phyloP scores from a whole-genome alignment of 257 asterid species.

The Ligustrum vulgare region DNA sequence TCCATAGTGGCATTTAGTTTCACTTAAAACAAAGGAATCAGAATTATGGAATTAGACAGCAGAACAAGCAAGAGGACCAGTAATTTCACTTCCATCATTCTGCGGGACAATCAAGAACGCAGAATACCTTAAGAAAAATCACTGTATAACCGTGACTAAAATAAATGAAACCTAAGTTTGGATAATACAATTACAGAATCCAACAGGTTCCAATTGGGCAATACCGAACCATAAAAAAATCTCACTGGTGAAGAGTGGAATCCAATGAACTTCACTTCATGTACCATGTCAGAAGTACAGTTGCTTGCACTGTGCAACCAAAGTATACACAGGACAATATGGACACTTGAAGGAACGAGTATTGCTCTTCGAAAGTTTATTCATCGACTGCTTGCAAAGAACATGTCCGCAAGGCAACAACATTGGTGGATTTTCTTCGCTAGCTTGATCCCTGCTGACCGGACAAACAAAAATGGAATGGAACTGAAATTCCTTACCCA shows the following conservation, averaged over 20 bases:
- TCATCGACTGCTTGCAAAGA: conserved; percentile 60
- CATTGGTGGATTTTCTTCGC: conserved; percentile 65
- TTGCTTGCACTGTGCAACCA: conserved; percentile 32
- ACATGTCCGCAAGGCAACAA: conserved; percentile 68
- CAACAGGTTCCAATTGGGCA: no score
- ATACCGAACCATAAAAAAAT: no score
- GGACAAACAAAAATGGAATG: conserved; percentile 75
- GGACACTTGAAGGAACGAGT: conserved; percentile 54
- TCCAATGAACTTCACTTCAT: not conserved
- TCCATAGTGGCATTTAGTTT: not conserved
- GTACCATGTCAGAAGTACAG: conserved; percentile 23
- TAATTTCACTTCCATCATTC: no score
- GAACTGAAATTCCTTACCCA: conserved; percentile 58
- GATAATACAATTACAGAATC: no score
- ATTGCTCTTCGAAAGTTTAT: conserved; percentile 37
- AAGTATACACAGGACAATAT: conserved; percentile 31
- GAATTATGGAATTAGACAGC: no score
- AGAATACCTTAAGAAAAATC: no score
- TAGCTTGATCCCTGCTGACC: conserved; percentile 47
- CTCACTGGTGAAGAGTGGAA: no score
- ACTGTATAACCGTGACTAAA: no score
- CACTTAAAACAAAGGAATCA: no score
- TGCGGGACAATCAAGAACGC: no score
- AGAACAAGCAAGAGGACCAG: no score
- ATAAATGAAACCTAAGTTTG: no score